phyloP scores from a whole-genome alignment of 768 basidiomycete species.

The Phylloporus rhodoxanthus region DNA sequence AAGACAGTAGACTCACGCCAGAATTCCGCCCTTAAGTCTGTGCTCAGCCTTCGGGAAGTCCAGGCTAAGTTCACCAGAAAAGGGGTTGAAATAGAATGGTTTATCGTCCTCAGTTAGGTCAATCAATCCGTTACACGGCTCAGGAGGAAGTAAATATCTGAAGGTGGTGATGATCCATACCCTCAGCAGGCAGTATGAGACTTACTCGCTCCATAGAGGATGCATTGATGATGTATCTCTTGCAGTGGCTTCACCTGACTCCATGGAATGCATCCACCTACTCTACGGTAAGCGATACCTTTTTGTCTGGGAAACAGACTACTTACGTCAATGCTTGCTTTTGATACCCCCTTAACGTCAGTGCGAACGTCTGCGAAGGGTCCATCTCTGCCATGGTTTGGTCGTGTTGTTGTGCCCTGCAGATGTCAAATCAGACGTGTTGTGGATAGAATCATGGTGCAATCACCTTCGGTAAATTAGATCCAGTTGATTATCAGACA shows the following conservation, averaged over 20 bases:
- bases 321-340: constrained; percentile 82
- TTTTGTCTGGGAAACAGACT: background rate
- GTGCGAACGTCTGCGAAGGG: constrained; percentile 66
- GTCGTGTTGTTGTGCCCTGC: constrained; percentile 82
- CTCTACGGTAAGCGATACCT: background rate
- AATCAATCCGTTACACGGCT: constrained; percentile 54
- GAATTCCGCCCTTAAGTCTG: constrained; percentile 78
- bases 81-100: constrained; percentile 84
- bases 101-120: constrained; percentile 78
- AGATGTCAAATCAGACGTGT: constrained; percentile 6
- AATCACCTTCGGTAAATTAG: constrained; percentile 79
- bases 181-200: constrained; percentile 4
- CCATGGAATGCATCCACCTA: constrained; percentile 91
- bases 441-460: background rate
- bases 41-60: constrained; percentile 77
- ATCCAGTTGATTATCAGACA: constrained; percentile 75
- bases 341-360: constrained; percentile 81
- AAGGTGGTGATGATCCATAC: background rate
- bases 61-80: constrained; percentile 84
- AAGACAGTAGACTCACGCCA: constrained; percentile 75
- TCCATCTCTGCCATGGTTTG: constrained; percentile 73
- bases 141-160: constrained; percentile 71
- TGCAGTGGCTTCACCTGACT: constrained; percentile 66
- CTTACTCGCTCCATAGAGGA: constrained; percentile 91
- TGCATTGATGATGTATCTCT: constrained; percentile 74